Conservation (phyloP, 1,284 basidiomycete genomes). For the Ganoderma multipileum region DNA sequence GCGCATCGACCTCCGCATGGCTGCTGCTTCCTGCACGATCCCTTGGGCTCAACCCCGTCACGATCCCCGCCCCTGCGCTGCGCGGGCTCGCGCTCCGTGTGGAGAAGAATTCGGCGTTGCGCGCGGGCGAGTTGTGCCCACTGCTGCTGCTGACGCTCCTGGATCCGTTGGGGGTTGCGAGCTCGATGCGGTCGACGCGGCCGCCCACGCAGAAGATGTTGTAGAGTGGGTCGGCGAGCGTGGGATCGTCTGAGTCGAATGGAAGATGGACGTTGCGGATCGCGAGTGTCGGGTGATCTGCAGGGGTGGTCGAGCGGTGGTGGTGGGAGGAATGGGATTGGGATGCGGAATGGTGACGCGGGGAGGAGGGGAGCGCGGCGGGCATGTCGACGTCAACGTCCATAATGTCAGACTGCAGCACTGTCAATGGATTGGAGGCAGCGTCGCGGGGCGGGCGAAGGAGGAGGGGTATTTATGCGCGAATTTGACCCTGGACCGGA, state of each 20-base stretch:
- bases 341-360: slow-evolving; percentile 7
- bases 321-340: slow-evolving; percentile 1
- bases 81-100: not conserved
- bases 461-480: slow-evolving; percentile 17
- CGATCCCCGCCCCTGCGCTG: not conserved
- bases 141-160: slow-evolving; percentile 21
- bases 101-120: slow-evolving; percentile 23
- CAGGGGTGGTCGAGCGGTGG: slow-evolving; percentile 9
- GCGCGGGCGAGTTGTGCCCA: slow-evolving; percentile 26
- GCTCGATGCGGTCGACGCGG: slow-evolving; percentile 29
- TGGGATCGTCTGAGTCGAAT: slow-evolving; percentile 28
- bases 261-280: slow-evolving; percentile 38
- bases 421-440: not conserved
- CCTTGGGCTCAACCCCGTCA: not conserved
- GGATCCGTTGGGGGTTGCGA: slow-evolving; percentile 24
- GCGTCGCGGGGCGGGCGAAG: not conserved
- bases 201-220: slow-evolving; percentile 37
- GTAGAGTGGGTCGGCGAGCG: slow-evolving; percentile 31
- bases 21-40: slow-evolving; percentile 12
- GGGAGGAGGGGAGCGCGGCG: slow-evolving; percentile 9
- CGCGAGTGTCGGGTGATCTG: slow-evolving; percentile 28
- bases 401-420: slow-evolving; percentile 5
- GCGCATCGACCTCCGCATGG: slow-evolving; percentile 46
- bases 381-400: slow-evolving; percentile 32
- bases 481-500: not conserved